phyloP scores from a whole-genome alignment of 2,329 filamentous ascomycete species.

The Ascosphaera apis region DNA sequence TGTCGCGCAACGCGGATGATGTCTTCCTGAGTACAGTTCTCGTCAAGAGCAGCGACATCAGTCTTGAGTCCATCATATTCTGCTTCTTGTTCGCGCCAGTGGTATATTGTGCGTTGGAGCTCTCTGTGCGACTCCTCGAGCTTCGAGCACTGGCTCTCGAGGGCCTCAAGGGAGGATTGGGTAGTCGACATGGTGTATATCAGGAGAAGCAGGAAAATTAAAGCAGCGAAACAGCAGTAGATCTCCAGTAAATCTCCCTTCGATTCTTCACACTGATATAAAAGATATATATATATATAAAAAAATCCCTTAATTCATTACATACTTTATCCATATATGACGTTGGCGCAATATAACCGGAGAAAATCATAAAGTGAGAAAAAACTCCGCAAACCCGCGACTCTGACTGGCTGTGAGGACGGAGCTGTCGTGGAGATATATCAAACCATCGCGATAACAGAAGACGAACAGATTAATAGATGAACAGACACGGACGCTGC shows the following conservation, averaged over 20 bases:
- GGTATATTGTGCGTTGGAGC: slow-evolving; percentile 50
- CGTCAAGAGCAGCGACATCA: slow-evolving; percentile 39
- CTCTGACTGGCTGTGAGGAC: slow-evolving; percentile 1
- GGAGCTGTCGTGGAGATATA: slow-evolving; percentile 2
- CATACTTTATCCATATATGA: slow-evolving; percentile 3
- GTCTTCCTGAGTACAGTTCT: slow-evolving; percentile 27
- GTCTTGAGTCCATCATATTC: slow-evolving; percentile 82
- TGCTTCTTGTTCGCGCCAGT: slow-evolving; percentile 79
- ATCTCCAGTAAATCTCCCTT: neutral
- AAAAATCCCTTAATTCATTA: neutral
- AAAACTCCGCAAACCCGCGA: neutral
- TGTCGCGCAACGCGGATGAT: slow-evolving; percentile 26
- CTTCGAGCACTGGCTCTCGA: slow-evolving; percentile 51
- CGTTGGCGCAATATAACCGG: too few relatives aligned
- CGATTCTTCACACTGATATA: slow-evolving; percentile 8
- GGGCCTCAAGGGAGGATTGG: slow-evolving; percentile 22
- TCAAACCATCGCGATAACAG: slow-evolving; percentile 11
- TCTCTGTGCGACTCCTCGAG: slow-evolving; percentile 56
- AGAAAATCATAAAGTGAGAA: neutral
- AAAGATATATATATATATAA: neutral
- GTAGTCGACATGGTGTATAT: neutral
- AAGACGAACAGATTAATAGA: neutral
- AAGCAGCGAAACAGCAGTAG: neutral
- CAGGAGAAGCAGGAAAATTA: neutral
- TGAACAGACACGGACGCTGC: neutral